These are phyloP conservation scores for Malassezia caprae DNA, from an alignment of 1,284 basidiomycete species.

Conservation along the genomic window DNA sequence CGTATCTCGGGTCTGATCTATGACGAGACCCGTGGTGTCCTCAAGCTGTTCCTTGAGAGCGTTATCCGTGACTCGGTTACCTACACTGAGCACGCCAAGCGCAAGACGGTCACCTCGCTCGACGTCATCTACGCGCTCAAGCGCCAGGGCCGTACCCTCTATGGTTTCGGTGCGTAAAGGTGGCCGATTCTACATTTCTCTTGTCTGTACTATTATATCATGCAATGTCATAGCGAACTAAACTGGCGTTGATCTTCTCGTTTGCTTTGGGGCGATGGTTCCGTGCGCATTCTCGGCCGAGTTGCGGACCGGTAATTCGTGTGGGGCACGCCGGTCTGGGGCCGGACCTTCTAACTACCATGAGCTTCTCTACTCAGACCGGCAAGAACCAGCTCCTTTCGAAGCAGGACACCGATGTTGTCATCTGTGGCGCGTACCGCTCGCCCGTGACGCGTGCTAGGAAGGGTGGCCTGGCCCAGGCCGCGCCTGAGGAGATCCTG, in stretches of 20 bases:
- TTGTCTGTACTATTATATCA: conserved; percentile 17
- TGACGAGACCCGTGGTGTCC: conserved; percentile 80
- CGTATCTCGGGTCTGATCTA: conserved; percentile 74
- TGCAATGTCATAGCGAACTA: conserved; percentile 11
- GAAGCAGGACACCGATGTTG: conserved; percentile 55
- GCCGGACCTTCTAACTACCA: not conserved
- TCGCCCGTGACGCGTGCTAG: conserved; percentile 80
- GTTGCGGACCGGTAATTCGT: not conserved
- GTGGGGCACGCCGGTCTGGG: not conserved
- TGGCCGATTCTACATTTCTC: not conserved
- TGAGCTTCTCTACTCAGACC: conserved; percentile 16
- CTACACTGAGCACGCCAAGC: conserved; percentile 90
- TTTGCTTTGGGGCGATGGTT: not conserved
- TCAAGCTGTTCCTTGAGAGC: conserved; percentile 68
- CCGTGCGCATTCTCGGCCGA: not conserved
- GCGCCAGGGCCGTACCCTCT: conserved; percentile 66
- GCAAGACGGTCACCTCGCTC: conserved; percentile 80
- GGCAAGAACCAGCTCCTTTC: conserved; percentile 13
- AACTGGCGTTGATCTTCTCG: not conserved
- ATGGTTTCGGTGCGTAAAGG: conserved; percentile 53
- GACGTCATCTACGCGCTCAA: conserved; percentile 90
- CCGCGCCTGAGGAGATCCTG: conserved; percentile 76
- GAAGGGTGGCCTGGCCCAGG: conserved; percentile 83
- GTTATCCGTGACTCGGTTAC: conserved; percentile 81
- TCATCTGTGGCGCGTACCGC: conserved; percentile 76